A percentile compares a stretch with the other conserved stretches of the same genome.
These are phyloP conservation scores for Brettanomyces bruxellensis DNA, from an alignment of 805 yeast species.

Conservation along the genomic window DNA sequence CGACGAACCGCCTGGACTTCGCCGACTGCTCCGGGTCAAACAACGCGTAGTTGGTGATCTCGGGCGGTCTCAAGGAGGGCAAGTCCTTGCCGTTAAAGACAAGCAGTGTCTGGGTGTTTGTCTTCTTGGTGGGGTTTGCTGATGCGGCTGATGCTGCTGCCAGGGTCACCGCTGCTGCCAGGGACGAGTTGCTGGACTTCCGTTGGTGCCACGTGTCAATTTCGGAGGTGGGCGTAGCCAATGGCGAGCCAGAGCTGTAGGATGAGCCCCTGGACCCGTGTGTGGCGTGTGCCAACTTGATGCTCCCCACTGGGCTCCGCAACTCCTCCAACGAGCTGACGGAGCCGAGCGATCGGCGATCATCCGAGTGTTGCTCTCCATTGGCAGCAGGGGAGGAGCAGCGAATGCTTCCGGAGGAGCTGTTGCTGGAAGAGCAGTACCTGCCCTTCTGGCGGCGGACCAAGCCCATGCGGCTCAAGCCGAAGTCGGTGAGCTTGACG, in stretches of 20 bases:
- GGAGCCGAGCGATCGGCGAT: background rate
- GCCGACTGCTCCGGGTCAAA: constrained; percentile 53
- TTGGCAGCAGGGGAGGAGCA: background rate
- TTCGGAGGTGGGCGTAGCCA: constrained; percentile 12
- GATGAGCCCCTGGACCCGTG: background rate
- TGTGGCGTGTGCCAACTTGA: background rate
- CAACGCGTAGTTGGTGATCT: constrained; percentile 43
- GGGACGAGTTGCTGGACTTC: background rate
- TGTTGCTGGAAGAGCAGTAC: too few relatives aligned
- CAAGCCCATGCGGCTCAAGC: constrained; percentile 82
- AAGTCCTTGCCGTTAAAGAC: constrained; percentile 43
- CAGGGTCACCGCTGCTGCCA: background rate
- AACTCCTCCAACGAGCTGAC: constrained; percentile 1
- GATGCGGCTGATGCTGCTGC: constrained; percentile 2
- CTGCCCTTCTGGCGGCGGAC: constrained; percentile 62
- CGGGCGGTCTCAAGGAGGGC: constrained; percentile 7
- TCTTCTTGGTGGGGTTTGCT: constrained; percentile 38
- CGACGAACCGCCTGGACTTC: constrained; percentile 65
- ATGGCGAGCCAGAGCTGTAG: constrained; percentile 9
- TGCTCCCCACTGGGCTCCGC: constrained; percentile 1
- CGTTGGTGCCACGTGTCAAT: background rate
- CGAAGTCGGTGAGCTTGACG: constrained; percentile 89
- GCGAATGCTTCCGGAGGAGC: too few relatives aligned
- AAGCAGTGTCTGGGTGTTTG: constrained; percentile 51
- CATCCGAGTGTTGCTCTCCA: background rate